Base-by-base conservation (phyloP, 2,329 filamentous ascomycete species). In the Aureobasidium leucospermi region DNA sequence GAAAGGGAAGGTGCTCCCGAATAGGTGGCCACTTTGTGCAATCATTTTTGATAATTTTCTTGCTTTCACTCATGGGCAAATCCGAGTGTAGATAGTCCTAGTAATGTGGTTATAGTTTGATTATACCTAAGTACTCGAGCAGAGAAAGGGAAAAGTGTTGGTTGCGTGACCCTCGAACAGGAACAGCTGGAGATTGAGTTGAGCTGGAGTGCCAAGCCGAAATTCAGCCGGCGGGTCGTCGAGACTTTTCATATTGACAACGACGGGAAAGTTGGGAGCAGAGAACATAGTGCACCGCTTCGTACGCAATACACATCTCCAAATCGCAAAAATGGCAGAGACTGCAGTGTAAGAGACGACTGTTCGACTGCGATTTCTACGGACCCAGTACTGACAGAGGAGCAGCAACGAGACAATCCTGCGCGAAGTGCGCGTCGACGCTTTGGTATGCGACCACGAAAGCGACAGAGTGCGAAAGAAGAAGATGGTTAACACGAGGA, bases 291-390 rank as follows among this genome's bases (percentile, higher is more conserved):
- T 19, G 38, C 32, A 58, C 55, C 32, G 42, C 55, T 41, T 41
- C 28, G 43, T 23, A 58, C 55, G 55, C 55, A 58, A 47, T 16
- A 58, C 29, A 48, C 43, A 47, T 31, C 15, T 23, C 13, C 19
- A 58, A 41, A 96, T 31, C 48, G 45, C 53, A 53, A 63, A 58
- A 28, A 63, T 63, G 62, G 62, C 62, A 42, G 62, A 63, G 53
- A 34, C 57, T 52, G 31, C 55, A 48, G 32, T 48, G 55, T 61
- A 58, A 36, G 60, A 28, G 16, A 11, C 7, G 28, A 10, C 23
- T 34, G 11, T 10, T 19, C 6, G 5, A 7, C 8, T 42, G n/a
- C 36, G n/a, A n/a, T 32, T 39, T 45, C 15, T 11, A 46, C 16
- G 19, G 32, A 46, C 9, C 11, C 53, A n/a, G 11, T 9, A 39